These are phyloP conservation scores for Colletotrichum sojae DNA, from an alignment of 2,329 filamentous ascomycete genomes.

Conservation along the genomic window DNA sequence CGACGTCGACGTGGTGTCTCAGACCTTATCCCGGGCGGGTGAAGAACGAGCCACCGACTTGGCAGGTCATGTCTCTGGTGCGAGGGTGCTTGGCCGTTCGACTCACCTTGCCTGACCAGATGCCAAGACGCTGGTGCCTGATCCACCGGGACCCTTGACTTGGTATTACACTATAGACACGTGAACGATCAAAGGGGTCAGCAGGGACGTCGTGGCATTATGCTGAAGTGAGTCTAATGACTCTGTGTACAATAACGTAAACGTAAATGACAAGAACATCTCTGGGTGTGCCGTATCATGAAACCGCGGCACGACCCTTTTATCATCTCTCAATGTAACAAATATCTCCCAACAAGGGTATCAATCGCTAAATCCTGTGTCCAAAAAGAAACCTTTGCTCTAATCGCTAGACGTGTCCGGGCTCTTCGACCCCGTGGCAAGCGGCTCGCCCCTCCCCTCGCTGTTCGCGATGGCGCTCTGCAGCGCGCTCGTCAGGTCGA, in stretches of 20 bases:
- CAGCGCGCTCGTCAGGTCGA: conserved; percentile 90
- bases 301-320: background rate
- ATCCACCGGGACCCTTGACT: background rate
- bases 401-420: conserved; percentile 27
- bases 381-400: conserved; percentile 3
- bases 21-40: no score
- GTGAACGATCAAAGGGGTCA: background rate
- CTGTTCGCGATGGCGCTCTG: conserved; percentile 89
- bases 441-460: conserved; percentile 61
- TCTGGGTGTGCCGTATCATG: conserved; percentile 10
- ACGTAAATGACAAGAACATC: conserved; percentile 12
- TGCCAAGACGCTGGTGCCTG: background rate
- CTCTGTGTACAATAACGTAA: conserved; percentile 7
- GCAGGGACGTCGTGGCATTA: background rate
- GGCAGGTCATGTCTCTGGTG: no score
- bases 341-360: conserved; percentile 34
- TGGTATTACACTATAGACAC: background rate
- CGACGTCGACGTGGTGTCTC: no score
- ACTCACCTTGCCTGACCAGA: background rate
- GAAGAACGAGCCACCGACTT: no score
- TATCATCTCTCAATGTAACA: conserved; percentile 7
- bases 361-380: conserved; percentile 37
- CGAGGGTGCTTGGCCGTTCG: no score
- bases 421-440: conserved; percentile 19
- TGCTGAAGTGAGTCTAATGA: background rate